Base-by-base conservation (phyloP, 148 eudicot species). In the Spergularia marina region DNA sequence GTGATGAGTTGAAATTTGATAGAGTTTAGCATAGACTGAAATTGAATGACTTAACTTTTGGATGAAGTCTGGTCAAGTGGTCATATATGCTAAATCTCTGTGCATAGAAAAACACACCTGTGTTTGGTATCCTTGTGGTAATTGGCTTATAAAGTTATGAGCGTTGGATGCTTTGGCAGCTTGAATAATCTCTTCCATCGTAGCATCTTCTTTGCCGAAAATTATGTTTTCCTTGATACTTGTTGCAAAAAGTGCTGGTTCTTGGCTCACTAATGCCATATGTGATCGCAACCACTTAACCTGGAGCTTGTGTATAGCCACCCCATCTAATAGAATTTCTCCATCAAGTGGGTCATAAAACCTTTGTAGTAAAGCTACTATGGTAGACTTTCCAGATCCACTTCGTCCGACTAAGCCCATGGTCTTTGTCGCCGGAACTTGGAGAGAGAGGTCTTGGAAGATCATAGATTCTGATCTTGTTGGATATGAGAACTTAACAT, bases 211-310 rank as follows among this genome's bases (percentile, higher is more conserved):
- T 71, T 91, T 94, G 18, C 97, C 98, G 59, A 94, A 91, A 71
- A 91, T 80, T 74, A 94, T 90, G 74, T 94, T 94, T 66, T 94
- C 98, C 78, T 83, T 94, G 52, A 94, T 90, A 0, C 85, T 80
- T 0, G 95, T 88, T 0, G 91, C 98, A 73, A 94, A 94, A 6
- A 94, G 83, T 0, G 90, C 93, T 1, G 98, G 98, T 78, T 94
- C 98, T 65, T 94, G 98, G 75, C 98, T 91, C 53, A 94, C 98
- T 44, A 94, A 34, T 17, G 95, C 98, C 97, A 94, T 91, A 53
- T 88, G 93, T 8, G 90, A 87, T 74, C 97, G 80, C 54, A 94
- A 68, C 98, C 95, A 94, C 80, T 86, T 94, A 3, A 94, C 70
- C 20, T 91, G 95, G 15, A 91, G 77, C 85, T 87, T 87, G 36